These are phyloP conservation scores for Cicer chorassanicum DNA, from an alignment of 306 rosid species.

Conservation along the genomic window DNA sequence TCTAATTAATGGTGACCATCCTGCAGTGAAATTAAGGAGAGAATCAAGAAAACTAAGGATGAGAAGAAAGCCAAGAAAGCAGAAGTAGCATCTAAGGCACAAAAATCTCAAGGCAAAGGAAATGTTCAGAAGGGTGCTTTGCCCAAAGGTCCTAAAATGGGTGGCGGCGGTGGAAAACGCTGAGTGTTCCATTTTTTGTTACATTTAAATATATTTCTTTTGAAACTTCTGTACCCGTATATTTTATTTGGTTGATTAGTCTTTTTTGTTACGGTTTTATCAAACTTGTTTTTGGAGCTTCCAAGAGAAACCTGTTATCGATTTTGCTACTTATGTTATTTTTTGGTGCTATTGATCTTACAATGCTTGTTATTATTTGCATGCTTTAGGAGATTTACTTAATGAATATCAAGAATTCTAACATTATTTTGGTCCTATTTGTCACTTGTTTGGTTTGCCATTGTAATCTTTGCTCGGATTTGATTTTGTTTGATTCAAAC, in stretches of 20 bases:
- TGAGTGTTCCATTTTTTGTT: slow-evolving; percentile 47
- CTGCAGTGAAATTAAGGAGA: slow-evolving; percentile 80
- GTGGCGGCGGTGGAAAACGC: slow-evolving; percentile 93
- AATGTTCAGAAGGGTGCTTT: slow-evolving; percentile 61
- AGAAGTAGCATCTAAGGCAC: slow-evolving; percentile 67
- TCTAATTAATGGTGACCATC: not conserved
- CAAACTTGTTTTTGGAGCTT: slow-evolving; percentile 35
- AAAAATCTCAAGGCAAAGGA: slow-evolving; percentile 64
- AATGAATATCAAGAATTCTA: too few species aligned
- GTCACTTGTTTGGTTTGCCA: not conserved
- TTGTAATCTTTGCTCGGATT: not conserved
- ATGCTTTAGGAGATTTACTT: not conserved
- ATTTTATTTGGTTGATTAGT: slow-evolving; percentile 35
- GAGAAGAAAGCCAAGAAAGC: slow-evolving; percentile 93
- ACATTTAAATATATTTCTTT: slow-evolving; percentile 34
- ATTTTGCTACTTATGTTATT: not conserved
- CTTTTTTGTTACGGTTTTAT: slow-evolving; percentile 22
- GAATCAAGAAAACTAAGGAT: slow-evolving; percentile 87
- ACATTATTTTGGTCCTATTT: not conserved
- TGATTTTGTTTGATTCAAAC: not conserved
- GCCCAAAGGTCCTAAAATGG: slow-evolving; percentile 85
- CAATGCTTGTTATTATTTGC: not conserved
- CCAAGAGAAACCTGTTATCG: not conserved
- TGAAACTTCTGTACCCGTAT: slow-evolving; percentile 42
- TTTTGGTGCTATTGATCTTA: not conserved